phyloP scores from a whole-genome alignment of 805 yeast species.

The Yamadazyma laniorum region DNA sequence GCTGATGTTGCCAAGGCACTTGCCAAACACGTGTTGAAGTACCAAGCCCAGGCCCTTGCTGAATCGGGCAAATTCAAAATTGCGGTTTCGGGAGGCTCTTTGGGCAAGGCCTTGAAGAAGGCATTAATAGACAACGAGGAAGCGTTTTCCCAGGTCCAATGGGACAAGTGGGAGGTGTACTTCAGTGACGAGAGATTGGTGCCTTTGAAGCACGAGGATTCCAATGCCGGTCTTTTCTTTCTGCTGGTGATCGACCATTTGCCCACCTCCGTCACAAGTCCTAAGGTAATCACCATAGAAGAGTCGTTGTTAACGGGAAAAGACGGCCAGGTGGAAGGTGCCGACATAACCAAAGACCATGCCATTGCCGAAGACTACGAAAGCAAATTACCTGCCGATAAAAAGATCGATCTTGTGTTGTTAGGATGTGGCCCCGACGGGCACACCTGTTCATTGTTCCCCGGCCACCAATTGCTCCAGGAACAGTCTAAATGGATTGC shows the following conservation, averaged over 20 bases:
- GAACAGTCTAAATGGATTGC: conserved; percentile 57
- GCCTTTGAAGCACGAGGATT: conserved; percentile 75
- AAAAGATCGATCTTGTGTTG: conserved; percentile 60
- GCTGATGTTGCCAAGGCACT: conserved; percentile 62
- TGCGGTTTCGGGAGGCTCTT: conserved; percentile 90
- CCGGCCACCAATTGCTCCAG: conserved; percentile 67
- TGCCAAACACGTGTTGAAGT: conserved; percentile 57
- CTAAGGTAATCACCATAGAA: conserved; percentile 66
- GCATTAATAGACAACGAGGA: conserved; percentile 62
- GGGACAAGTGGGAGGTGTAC: conserved; percentile 78
- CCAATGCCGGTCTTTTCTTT: conserved; percentile 81
- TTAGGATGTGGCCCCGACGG: conserved; percentile 97
- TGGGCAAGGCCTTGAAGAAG: conserved; percentile 66
- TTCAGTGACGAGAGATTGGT: conserved; percentile 92
- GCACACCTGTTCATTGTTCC: conserved; percentile 91
- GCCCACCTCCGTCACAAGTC: conserved; percentile 38
- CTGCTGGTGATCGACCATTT: conserved; percentile 54
- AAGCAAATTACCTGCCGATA: conserved; percentile 47
- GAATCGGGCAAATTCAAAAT: conserved; percentile 52
- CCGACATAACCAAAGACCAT: conserved; percentile 44
- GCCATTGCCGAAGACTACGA: conserved; percentile 65
- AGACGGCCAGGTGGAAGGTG: conserved; percentile 42
- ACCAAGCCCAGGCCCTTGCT: conserved; percentile 61
- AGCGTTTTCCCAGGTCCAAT: conserved; percentile 46
- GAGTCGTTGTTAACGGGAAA: conserved; percentile 56